These are phyloP conservation scores for Avena insularis DNA, from an alignment of 176 grass and related monocot species.

Conservation along the genomic window DNA sequence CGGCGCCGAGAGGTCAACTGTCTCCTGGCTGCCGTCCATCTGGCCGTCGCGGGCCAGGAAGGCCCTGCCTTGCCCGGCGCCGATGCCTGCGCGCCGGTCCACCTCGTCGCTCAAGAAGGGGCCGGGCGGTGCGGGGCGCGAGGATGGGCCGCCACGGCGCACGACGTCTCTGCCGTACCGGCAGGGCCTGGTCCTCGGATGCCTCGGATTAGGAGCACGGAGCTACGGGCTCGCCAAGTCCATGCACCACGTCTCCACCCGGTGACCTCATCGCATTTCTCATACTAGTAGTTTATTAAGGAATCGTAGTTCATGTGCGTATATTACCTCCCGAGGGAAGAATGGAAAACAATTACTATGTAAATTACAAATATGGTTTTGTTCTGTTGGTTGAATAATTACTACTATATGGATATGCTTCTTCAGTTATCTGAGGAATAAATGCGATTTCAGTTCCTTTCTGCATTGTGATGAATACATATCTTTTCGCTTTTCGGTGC, in stretches of 20 bases:
- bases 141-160: slow-evolving; percentile 41
- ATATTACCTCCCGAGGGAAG: neutral
- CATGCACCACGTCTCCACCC: slow-evolving; percentile 47
- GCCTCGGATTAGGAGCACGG: slow-evolving; percentile 59
- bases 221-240: slow-evolving; percentile 66
- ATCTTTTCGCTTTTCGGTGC: neutral
- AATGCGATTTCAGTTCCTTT: neutral
- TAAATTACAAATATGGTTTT: slow-evolving; percentile 38
- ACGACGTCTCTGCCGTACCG: slow-evolving; percentile 72
- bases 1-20: slow-evolving; percentile 24
- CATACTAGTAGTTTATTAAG: neutral
- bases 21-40: slow-evolving; percentile 50
- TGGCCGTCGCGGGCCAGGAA: slow-evolving; percentile 51
- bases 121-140: slow-evolving; percentile 23
- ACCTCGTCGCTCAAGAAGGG: slow-evolving; percentile 39
- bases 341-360: slow-evolving; percentile 4
- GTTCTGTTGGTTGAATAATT: slow-evolving; percentile 11
- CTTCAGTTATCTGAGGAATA: neutral
- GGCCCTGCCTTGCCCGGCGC: slow-evolving; percentile 21
- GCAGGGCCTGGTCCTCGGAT: slow-evolving; percentile 65
- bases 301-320: neutral
- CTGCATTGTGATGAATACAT: neutral
- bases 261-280: neutral
- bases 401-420: neutral
- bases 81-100: slow-evolving; percentile 42